phyloP scores from a whole-genome alignment of 1,284 basidiomycete genomes.

The Cerioporus squamosus region DNA sequence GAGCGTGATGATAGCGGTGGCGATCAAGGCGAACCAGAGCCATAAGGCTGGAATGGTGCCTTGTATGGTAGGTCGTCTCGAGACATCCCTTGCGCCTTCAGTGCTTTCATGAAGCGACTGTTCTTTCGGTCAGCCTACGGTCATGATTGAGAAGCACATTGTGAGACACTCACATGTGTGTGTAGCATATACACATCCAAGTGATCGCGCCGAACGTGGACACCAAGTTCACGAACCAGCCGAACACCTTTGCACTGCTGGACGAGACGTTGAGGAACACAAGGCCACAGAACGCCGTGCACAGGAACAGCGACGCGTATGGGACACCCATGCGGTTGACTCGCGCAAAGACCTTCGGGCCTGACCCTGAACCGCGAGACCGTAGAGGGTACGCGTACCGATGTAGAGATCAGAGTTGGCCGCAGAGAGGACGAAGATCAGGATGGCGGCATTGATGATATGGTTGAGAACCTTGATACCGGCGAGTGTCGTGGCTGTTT shows the following conservation, averaged over 20 bases:
- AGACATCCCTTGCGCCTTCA: constrained; percentile 67
- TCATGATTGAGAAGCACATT: too few relatives aligned
- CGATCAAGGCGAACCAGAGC: constrained; percentile 65
- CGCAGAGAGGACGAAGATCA: constrained; percentile 76
- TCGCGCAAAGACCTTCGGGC: constrained; percentile 65
- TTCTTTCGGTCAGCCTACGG: neutral
- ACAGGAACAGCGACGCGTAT: constrained; percentile 49
- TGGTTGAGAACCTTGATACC: constrained; percentile 66
- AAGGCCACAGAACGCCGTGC: constrained; percentile 57
- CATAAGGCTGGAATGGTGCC: constrained; percentile 68
- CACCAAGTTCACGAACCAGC: constrained; percentile 74
- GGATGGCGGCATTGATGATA: constrained; percentile 76
- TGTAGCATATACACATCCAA: constrained; percentile 74
- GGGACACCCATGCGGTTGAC: constrained; percentile 47
- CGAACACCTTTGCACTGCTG: constrained; percentile 65
- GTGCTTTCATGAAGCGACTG: constrained; percentile 70
- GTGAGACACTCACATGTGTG: constrained; percentile 58
- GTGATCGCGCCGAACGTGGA: constrained; percentile 66
- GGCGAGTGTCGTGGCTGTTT: constrained; percentile 50
- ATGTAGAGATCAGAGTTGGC: constrained; percentile 73
- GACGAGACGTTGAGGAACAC: constrained; percentile 66
- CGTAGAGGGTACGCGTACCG: constrained; percentile 67
- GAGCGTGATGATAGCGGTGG: constrained; percentile 63
- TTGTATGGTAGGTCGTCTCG: constrained; percentile 70
- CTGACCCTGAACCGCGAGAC: constrained; percentile 69